These are phyloP conservation scores for Conticribra weissflogii DNA, from an alignment of 108 stramenopile genomes.

Conservation along the genomic window DNA sequence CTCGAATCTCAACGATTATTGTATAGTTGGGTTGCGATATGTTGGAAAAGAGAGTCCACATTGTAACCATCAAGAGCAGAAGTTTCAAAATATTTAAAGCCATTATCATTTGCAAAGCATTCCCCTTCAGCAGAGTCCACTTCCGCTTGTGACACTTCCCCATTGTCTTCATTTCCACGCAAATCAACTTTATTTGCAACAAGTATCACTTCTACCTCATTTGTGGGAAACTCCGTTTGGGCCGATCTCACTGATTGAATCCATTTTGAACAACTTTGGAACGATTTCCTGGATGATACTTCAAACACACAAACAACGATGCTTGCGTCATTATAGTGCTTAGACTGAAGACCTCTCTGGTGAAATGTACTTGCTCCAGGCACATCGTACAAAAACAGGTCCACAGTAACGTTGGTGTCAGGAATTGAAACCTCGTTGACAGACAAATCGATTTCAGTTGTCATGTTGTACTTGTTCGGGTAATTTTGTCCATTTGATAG, in stretches of 20 bases:
- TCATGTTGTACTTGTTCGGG: conserved; percentile 6
- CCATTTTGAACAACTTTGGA: conserved; percentile 9
- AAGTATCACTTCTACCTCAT: not conserved
- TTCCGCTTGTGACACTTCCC: not conserved
- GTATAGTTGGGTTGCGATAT: not conserved
- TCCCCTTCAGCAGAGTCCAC: conserved; percentile 7
- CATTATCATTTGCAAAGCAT: conserved; percentile 3
- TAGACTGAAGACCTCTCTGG: not conserved
- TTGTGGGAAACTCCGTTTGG: not conserved
- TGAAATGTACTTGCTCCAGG: conserved; percentile 6
- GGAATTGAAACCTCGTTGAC: not conserved
- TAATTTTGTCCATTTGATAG: conserved; percentile 1
- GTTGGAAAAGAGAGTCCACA: conserved; percentile 1
- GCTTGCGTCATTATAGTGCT: not conserved
- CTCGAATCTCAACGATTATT: not conserved
- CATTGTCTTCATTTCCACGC: not conserved
- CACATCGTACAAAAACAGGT: conserved; percentile 10
- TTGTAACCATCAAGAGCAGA: not conserved
- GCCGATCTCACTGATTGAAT: not conserved
- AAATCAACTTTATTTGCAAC: conserved; percentile 14
- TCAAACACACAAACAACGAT: conserved; percentile 5
- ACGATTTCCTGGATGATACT: conserved; percentile 6
- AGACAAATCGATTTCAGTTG: conserved; percentile 3
- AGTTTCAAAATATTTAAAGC: conserved; percentile 5
- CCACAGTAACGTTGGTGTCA: not conserved